Evolutionary conservation across 1,284 basidiomycete species (phyloP).

Genomic region (Leccinum variabile): DNA sequence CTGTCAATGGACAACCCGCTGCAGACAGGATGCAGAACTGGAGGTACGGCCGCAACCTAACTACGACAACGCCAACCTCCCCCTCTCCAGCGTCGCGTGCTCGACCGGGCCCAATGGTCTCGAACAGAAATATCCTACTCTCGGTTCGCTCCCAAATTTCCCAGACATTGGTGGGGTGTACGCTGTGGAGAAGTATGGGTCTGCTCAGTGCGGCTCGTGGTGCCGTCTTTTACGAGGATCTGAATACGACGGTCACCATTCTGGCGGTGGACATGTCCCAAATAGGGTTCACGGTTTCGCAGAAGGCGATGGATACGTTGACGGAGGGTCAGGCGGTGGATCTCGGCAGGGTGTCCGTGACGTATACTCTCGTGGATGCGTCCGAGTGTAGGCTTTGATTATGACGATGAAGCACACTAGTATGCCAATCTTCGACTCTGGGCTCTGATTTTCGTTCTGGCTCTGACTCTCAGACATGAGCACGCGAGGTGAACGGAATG

Average conservation of each 20-base stretch:
- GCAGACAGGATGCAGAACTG: neutral
- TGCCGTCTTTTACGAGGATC: slow-evolving; percentile 26
- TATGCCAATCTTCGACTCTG: neutral
- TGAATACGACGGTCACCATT: slow-evolving; percentile 27
- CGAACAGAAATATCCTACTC: slow-evolving; percentile 30
- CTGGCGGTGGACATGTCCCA: slow-evolving; percentile 35
- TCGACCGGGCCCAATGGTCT: slow-evolving; percentile 37
- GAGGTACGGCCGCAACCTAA: neutral
- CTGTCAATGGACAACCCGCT: neutral
- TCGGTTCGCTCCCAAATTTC: slow-evolving; percentile 34
- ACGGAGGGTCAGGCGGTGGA: slow-evolving; percentile 27
- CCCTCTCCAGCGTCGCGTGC: slow-evolving; percentile 35
- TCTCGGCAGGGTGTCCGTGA: slow-evolving; percentile 28
- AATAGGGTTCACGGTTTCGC: slow-evolving; percentile 37
- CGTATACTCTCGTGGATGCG: neutral
- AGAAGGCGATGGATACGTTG: slow-evolving; percentile 36
- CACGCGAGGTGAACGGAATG: neutral
- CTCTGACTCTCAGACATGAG: neutral
- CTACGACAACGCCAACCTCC: slow-evolving; percentile 30
- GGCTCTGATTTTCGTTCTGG: neutral
- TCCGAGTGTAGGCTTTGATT: neutral
- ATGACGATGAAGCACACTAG: neutral
- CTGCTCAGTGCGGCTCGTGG: slow-evolving; percentile 38
- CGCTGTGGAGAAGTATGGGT: slow-evolving; percentile 32
- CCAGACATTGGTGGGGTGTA: slow-evolving; percentile 36